Evolutionary conservation across 805 yeast species (phyloP), one percentile per base, ranked within the genome.

Genomic region (Candida krabiensis): DNA sequence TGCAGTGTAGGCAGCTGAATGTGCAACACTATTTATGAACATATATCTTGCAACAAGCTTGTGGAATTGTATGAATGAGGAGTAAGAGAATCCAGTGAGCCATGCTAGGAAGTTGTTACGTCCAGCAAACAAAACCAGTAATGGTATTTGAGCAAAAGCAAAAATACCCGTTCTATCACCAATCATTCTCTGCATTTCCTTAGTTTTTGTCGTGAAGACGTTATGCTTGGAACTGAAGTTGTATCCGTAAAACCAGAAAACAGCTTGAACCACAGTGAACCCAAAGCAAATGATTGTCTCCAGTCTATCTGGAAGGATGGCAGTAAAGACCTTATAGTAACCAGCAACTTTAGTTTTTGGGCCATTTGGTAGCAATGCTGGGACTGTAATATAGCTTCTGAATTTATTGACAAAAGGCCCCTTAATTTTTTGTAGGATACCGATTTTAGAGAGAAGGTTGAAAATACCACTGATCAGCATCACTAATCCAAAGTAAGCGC

Each of bases 1-100:
- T 17, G 41, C 30, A 0, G 71, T 63, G 49, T 58, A 60, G 13
- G 62, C 62, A 35, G 56, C 60, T 3, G 63, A 67, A 43, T 74
- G 80, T 15, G 68, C 52, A n/a, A 71, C 31, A 16, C 59, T 52
- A 48, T 71, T 53, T 18, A 69, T 21, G 35, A 64, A 53, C 56
- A 71, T 65, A 4, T 70, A 67, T 51, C 85, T 69, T 1, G 86
- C 80, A 33, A 74, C 58, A 80, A 86, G 76, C 56, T 73, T 81
- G 60, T 87, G 96, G 52, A 75, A 76, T 22, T 70, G 68, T 50
- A 79, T 50, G 47, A 71, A 72, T 23, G 70, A 57, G 3, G 71
- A 47, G 38, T 63, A 67, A 7, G 58, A 50, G 67, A 73, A 67
- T 1, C 76, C 73, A 6, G 76, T 66, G 17, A 71, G 19, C 58